Evolutionary conservation across 768 basidiomycete species (phyloP).

Genomic region (Tylopilus felleus): DNA sequence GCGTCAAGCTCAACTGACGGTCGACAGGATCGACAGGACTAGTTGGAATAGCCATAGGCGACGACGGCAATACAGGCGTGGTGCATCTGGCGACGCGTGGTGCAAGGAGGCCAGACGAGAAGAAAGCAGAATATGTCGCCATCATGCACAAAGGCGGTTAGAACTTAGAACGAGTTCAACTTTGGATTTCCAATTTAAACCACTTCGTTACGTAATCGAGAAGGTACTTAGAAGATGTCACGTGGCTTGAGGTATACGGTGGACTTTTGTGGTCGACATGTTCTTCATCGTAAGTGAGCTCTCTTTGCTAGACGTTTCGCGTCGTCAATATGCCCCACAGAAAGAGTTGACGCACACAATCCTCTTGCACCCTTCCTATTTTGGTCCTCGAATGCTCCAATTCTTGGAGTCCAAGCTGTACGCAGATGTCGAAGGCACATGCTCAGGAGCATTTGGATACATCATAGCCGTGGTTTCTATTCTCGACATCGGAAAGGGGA

Average conservation of each 20-base stretch:
- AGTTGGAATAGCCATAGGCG: slow-evolving; percentile 17
- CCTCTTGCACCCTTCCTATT: slow-evolving; percentile 95
- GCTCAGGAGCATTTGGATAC: slow-evolving; percentile 92
- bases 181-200: slow-evolving; percentile 12
- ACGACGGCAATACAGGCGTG: slow-evolving; percentile 26
- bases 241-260: slow-evolving; percentile 2
- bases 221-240: slow-evolving; percentile 3
- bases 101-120: slow-evolving; percentile 68
- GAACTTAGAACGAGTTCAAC: slow-evolving; percentile 20
- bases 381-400: slow-evolving; percentile 92
- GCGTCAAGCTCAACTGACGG: slow-evolving; percentile 34
- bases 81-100: slow-evolving; percentile 33
- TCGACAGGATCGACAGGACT: slow-evolving; percentile 34
- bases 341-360: slow-evolving; percentile 98
- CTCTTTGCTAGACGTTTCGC: background rate
- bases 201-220: slow-evolving; percentile 17
- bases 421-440: slow-evolving; percentile 95
- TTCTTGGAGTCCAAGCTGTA: slow-evolving; percentile 93
- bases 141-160: slow-evolving; percentile 27
- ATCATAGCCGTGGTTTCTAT: slow-evolving; percentile 92
- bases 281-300: slow-evolving; percentile 64
- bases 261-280: slow-evolving; percentile 36
- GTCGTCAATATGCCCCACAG: slow-evolving; percentile 38
- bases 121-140: slow-evolving; percentile 59
- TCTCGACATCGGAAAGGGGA: slow-evolving; percentile 87